Evolutionary conservation across 768 basidiomycete species (phyloP).

Genomic region (Trametopsis cervina): DNA sequence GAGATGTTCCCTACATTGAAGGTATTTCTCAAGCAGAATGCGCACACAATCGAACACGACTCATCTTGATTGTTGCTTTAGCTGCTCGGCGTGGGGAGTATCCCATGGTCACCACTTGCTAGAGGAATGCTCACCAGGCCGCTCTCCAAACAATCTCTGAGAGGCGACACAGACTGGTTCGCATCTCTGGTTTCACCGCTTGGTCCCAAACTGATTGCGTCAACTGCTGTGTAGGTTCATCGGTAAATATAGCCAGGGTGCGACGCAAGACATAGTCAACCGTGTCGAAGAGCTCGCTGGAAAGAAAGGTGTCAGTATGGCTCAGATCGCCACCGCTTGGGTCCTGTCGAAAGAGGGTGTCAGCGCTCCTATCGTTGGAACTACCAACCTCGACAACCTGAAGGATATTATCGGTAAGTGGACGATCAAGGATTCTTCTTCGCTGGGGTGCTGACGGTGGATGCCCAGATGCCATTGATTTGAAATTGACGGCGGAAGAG

Average conservation of each 20-base stretch:
- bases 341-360: conserved; percentile 22
- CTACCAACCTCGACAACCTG: conserved; percentile 31
- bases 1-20: conserved; percentile 33
- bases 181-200: not conserved
- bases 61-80: not conserved
- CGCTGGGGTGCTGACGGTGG: too few species aligned
- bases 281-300: conserved; percentile 35
- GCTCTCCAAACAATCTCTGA: conserved; percentile 17
- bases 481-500: conserved; percentile 50
- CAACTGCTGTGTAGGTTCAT: conserved; percentile 3
- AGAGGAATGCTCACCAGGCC: conserved; percentile 28
- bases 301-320: conserved; percentile 33
- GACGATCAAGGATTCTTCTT: too few species aligned
- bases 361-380: conserved; percentile 36
- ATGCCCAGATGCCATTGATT: conserved; percentile 32
- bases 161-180: conserved; percentile 21
- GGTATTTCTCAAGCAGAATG: conserved; percentile 3
- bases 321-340: conserved; percentile 35
- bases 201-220: not conserved
- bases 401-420: conserved; percentile 30
- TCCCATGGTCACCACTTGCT: conserved; percentile 35
- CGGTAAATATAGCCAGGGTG: conserved; percentile 9
- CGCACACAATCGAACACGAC: not conserved
- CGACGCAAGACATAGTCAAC: conserved; percentile 13
- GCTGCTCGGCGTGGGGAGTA: conserved; percentile 30